These are phyloP conservation scores for Allium sativum DNA, from an alignment of 106 monocot genomes.

Conservation along the genomic window DNA sequence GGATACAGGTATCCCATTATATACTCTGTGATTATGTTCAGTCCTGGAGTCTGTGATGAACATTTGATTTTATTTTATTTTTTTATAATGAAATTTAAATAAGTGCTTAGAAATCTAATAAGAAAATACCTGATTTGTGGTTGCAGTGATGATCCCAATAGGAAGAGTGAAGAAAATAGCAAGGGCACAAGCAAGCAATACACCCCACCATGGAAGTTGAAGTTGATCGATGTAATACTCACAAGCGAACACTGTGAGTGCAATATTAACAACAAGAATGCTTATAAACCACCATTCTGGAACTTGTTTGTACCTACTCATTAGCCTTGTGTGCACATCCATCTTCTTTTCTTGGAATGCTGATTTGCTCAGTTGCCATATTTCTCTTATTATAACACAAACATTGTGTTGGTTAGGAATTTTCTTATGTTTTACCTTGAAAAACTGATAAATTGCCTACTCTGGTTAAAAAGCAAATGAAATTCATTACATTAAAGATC, in stretches of 20 bases:
- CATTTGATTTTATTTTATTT: too few relatives aligned
- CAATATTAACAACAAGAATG: conserved; percentile 62
- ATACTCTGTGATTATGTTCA: conserved; percentile 51
- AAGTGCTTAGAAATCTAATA: neutral
- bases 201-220: conserved; percentile 95
- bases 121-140: conserved; percentile 18
- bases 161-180: conserved; percentile 23
- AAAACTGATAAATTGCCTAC: too few relatives aligned
- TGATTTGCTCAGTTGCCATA: conserved; percentile 63
- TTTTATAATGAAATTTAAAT: too few relatives aligned
- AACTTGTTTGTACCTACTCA: conserved; percentile 75
- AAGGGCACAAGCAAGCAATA: conserved; percentile 30
- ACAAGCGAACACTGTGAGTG: conserved; percentile 56
- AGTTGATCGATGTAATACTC: conserved; percentile 81
- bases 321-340: conserved; percentile 85
- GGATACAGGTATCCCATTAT: conserved; percentile 53
- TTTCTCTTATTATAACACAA: conserved; percentile 31
- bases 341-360: conserved; percentile 64
- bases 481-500: too few relatives aligned
- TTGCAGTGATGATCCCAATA: conserved; percentile 19
- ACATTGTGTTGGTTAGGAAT: too few relatives aligned
- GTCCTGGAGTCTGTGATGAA: conserved; percentile 17
- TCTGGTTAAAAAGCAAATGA: too few relatives aligned
- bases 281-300: conserved; percentile 85
- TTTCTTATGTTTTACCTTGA: too few relatives aligned